phyloP scores from a whole-genome alignment of 176 grass and related monocot genomes.

The Sorghum bicolor region DNA sequence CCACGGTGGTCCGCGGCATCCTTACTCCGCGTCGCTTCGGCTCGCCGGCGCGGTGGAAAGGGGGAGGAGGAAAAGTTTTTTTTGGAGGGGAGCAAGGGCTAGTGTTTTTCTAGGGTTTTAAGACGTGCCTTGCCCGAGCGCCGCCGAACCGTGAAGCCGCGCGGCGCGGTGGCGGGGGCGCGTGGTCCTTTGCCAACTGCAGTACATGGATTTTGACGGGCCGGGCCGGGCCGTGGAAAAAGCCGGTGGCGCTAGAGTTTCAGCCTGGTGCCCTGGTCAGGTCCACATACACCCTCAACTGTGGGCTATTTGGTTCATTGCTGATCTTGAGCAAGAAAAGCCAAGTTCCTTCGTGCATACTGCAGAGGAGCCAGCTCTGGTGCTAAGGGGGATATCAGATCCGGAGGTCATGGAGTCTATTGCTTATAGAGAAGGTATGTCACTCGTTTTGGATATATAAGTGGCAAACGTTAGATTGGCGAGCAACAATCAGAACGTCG shows the following conservation, averaged over 20 bases:
- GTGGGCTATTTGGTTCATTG: no score
- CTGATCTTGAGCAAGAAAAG: no score
- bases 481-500: no score
- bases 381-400: no score
- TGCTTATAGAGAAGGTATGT: no score
- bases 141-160: not conserved
- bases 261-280: not conserved
- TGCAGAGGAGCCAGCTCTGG: no score
- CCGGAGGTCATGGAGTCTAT: no score
- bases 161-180: not conserved
- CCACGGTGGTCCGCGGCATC: constrained; percentile 68
- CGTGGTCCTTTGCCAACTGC: no score
- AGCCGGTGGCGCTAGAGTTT: not conserved
- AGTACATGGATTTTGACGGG: not conserved
- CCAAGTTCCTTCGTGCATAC: no score
- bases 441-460: no score
- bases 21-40: not conserved
- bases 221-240: not conserved
- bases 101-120: constrained; percentile 37
- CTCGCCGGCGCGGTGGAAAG: not conserved
- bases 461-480: no score
- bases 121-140: not conserved
- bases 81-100: not conserved
- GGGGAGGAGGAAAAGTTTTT: not conserved
- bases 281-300: not conserved